phyloP scores from a whole-genome alignment of 768 basidiomycete genomes.

The Butyriboletus loyo region DNA sequence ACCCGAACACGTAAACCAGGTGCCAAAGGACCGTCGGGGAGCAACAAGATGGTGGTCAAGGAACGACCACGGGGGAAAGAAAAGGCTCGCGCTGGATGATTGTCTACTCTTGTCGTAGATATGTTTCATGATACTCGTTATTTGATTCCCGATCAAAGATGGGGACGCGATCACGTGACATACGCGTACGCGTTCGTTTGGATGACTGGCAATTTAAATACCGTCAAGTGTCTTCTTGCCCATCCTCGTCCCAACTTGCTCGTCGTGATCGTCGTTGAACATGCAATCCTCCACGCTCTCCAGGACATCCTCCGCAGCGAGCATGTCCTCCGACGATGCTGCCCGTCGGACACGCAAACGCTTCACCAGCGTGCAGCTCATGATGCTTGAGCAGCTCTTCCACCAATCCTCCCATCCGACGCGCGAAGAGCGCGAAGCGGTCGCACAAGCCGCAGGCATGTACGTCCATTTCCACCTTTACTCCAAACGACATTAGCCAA shows the following conservation, averaged over 20 bases:
- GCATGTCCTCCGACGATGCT: slow-evolving; percentile 52
- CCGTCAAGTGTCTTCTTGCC: neutral
- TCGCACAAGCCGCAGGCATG: slow-evolving; percentile 63
- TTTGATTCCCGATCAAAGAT: slow-evolving; percentile 7
- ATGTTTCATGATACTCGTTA: neutral
- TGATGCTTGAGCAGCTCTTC: slow-evolving; percentile 70
- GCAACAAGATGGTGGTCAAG: slow-evolving; percentile 85
- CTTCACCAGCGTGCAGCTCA: slow-evolving; percentile 65
- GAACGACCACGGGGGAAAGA: slow-evolving; percentile 78
- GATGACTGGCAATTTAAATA: slow-evolving; percentile 24
- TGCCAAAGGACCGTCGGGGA: slow-evolving; percentile 57
- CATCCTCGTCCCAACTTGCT: neutral
- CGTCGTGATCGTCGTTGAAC: slow-evolving; percentile 1
- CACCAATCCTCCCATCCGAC: slow-evolving; percentile 72
- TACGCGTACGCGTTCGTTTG: slow-evolving; percentile 33
- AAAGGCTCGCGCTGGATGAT: slow-evolving; percentile 26
- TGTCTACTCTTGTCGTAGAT: neutral
- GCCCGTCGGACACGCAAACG: slow-evolving; percentile 65
- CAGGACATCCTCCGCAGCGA: slow-evolving; percentile 55
- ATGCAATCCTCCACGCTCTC: slow-evolving; percentile 36
- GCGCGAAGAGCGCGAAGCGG: slow-evolving; percentile 65
- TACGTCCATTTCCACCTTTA: slow-evolving; percentile 34
- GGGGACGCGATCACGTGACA: slow-evolving; percentile 29
- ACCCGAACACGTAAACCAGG: slow-evolving; percentile 91
- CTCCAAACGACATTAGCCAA: neutral